Evolutionary conservation across 495 filamentous ascomycete genomes (phyloP), one percentile per base, ranked within the genome.

Genomic region (Penicillium odoratum): DNA sequence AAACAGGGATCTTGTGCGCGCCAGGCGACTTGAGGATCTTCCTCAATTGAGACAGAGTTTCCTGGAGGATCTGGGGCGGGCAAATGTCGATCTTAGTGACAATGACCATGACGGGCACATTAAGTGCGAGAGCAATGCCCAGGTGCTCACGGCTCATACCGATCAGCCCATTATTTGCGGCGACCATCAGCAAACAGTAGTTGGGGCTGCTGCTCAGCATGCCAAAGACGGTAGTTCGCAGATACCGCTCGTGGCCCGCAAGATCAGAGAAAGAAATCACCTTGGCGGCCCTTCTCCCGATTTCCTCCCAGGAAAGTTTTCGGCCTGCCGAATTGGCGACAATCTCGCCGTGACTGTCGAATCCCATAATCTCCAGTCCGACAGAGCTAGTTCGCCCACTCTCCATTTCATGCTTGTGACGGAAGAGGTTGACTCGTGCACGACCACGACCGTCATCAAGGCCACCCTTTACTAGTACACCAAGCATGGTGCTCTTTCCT

Each of bases 51-150:
- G 84, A 87, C 50, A 98, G 86, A 36, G 94, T 98, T 73, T 98
- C 88, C 73, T 96, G 83, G 16, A 98, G 74, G 67, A 98, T 97
- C 57, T 98, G 88, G 0, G 95, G 94, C 16, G 94, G 94, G 66
- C 94, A 98, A 51, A 98, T 98, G 72, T 98, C 94, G 60, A 98
- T 98, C 74, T 98, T 98, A 69, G 94, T 98, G 56, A 98, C 86
- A 56, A 98, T 91, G 28, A 98, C 93, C 88, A 98, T 93, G 62
- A 98, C 92, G 4, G 94, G 94, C 26, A 98, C 95, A 67, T 98
- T 98, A 34, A 98, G 74, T 3, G 94, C 93, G 18, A 97, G 77
- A 1, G 94, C 94, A 67, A 98, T 97, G 16, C 94, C 94, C 18
- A 98, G 79, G 73, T 98, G 94, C 74, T 98, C 94, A 72, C 94